Base-by-base conservation (phyloP, 148 eudicot genomes). In the Oxyria digyna region DNA sequence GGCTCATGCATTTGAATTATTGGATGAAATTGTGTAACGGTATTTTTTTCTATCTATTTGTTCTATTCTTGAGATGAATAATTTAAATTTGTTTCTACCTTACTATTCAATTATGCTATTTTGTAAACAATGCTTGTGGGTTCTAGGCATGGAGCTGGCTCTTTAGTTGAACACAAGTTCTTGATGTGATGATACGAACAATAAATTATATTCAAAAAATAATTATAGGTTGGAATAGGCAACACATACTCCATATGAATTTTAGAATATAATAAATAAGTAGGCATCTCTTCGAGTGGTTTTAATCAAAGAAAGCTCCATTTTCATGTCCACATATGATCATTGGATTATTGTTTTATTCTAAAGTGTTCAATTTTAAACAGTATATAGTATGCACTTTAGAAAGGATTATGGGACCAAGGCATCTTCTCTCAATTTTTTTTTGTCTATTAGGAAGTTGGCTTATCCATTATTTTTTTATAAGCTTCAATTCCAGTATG, bases 361-460 rank as follows among this genome's bases (percentile, higher is more conserved):
- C 62, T 55, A 4, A 6, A 59, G 38, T 59, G 38, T 29, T 15
- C 65, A 59, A 29, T 29, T 29, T n/a, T 59, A 20, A 27, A 13
- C 65, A 59, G 38, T 59, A 8, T 15, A 59, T 15, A 27, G 65
- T 31, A 59, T 59, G 4, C 14, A 29, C 65, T 59, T 59, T 14
- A 59, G 20, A 27, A 31, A 29, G 35, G 65, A 59, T 59, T 31
- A 59, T 59, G 65, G 65, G 65, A 57, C 65, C 65, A 29, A 59
- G 18, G 65, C 65, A 59, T 59, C 65, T 59, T 14, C 37, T 29
- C 31, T 52, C 65, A 59, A 31, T 59, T 29, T 45, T 59, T 59
- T 29, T 45, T 59, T 59, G 65, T 59, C 65, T 59, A 59, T 59
- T 59, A 59, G 38, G 6, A 13, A 1, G 14, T 8, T 8, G 8